Evolutionary conservation across 1,284 basidiomycete genomes (phyloP), one percentile per base, ranked within the genome.

Genomic region (Puccinia novopanici): DNA sequence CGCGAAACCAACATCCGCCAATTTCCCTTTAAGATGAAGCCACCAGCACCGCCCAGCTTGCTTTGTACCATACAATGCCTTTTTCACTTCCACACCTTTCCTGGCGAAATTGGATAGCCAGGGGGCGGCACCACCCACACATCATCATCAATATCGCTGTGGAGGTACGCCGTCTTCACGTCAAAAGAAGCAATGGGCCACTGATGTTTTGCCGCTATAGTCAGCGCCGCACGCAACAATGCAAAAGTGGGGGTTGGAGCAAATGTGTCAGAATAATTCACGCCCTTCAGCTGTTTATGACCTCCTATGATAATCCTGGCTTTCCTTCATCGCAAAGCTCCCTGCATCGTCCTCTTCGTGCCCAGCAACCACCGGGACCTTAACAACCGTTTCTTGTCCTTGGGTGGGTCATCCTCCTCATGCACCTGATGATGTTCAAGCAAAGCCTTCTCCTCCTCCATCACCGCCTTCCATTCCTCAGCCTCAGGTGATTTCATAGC

Each of bases 81-180:
- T 55, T 4, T n/a, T 13, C 0, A 54, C 19, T 57, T 74, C 54
- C 52, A 57, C 0, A 74, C 52, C 4, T 54, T 73, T 12, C 40
- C 52, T 0, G 48, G 48, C n/a, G 45, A 3, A 2, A 19, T 9
- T 2, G 45, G 45, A 45, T 45, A 19, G 3, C 70, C 70, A 15
- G 30, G 30, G 17, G 50, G 71, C 1, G 50, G 45, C 22, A n/a
- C 3, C 13, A 73, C 48, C 50, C 71, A 73, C 0, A 73, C 52
- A 59, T 52, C 72, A 13, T 59, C 40, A 40, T 70, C 67, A 15
- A 70, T 37, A 9, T 42, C 15, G 45, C 67, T 70, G 4, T 45
- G 67, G 3, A 70, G 10, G 10, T 45, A 37, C 2, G 67, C 67
- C 17, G 42, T 48, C 27, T 30, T 70, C 22, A 70, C n/a, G 40